Evolutionary conservation across 2,329 filamentous ascomycete genomes (phyloP).

Genomic region (Hypoxylon sp.): DNA sequence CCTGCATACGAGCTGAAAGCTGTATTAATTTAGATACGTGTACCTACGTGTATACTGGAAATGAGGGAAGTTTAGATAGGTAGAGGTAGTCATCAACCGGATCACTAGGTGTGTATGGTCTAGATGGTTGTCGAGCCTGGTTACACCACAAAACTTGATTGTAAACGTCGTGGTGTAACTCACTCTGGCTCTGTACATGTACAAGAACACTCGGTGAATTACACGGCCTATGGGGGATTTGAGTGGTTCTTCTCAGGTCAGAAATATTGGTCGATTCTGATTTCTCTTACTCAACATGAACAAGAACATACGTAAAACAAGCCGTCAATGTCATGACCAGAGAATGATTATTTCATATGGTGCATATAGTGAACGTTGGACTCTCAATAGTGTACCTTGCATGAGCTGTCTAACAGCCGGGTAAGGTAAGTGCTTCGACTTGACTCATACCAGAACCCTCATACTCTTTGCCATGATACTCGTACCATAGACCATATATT

Average conservation of each 20-base stretch:
- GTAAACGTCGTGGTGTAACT: not conserved
- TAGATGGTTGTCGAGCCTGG: not conserved
- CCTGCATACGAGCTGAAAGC: conserved; percentile 9
- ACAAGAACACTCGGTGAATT: not conserved
- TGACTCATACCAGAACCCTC: not conserved
- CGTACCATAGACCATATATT: conserved; percentile 4
- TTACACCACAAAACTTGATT: not conserved
- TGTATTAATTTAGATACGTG: not conserved
- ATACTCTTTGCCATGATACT: conserved; percentile 13
- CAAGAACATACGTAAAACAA: no score
- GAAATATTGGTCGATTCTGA: not conserved
- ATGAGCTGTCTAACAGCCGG: not conserved
- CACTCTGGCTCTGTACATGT: not conserved
- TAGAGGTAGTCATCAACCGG: not conserved
- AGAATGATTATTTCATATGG: not conserved
- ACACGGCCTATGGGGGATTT: not conserved
- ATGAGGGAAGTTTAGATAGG: not conserved
- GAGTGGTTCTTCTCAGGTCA: not conserved
- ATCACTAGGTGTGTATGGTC: not conserved
- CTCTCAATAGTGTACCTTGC: not conserved
- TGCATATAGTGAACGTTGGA: no score
- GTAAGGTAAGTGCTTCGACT: not conserved
- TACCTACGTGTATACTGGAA: not conserved
- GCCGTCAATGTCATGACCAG: no score
- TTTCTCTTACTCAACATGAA: not conserved